Evolutionary conservation across 768 basidiomycete species (phyloP), one percentile per base, ranked within the genome.

Genomic region (Saitozyma sp.): DNA sequence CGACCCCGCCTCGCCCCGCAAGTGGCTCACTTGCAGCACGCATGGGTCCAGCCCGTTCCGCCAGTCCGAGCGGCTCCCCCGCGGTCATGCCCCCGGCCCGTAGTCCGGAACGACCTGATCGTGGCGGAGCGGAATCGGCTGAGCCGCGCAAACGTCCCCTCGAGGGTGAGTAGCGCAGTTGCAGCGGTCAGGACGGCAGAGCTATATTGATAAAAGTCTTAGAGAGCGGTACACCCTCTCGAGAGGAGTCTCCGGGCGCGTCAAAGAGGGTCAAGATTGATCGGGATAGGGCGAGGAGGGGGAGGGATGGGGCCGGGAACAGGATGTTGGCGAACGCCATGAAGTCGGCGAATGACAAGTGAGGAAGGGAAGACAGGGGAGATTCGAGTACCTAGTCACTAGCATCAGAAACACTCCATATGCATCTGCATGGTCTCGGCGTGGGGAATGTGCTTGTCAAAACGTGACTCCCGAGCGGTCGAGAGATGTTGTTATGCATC

Each of bases 211-310:
- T 60, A 60, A 56, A 19, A 49, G 6, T 13, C 5, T 14, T 41
- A 68, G 70, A 72, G 38, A 37, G 45, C 7, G 56, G 49, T 46
- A 19, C 66, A 6, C 55, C 65, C 6, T 14, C 68, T 6, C 19
- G 73, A 50, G 74, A 73, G 48, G 65, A 67, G 17, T 66, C 67
- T 10, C 74, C 74, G 9, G 71, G 65, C 20, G 61, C 59, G n/a
- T 59, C 63, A 1, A 75, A 75, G 43, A 50, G 71, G 16, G 56
- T 73, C 49, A 73, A 69, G 58, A 72, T 75, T 48, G 69, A 75
- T 59, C 58, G 73, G 6, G 67, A 65, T 39, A 63, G 61, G 14
- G 67, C 64, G 43, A 68, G 57, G 37, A 49, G 65, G 45, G 59
- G 51, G 39, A 54, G 62, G 56, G 65, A 62, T 11, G 63, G 66